Percentiles rank a stretch among this genome's conserved stretches.
Evolutionary conservation across 1,139 yeast genomes (phyloP).

Genomic region (Pichia sp.): DNA sequence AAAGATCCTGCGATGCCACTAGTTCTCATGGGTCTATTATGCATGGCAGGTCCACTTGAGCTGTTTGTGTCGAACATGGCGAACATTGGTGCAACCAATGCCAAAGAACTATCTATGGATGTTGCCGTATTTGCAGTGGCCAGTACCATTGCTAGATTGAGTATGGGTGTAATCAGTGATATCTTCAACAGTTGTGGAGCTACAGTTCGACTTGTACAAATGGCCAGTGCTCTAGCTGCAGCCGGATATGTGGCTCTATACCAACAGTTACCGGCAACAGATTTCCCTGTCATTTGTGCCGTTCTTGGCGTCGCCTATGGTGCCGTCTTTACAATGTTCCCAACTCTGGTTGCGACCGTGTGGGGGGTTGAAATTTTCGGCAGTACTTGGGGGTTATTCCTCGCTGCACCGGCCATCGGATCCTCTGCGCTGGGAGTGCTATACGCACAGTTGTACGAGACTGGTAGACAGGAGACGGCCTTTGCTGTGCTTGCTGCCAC

Average conservation of each 20-base stretch:
- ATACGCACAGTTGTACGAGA: slow-evolving; percentile 44
- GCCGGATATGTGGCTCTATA: too few species aligned
- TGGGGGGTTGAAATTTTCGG: slow-evolving; percentile 94
- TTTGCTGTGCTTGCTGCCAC: too few species aligned
- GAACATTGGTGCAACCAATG: slow-evolving; percentile 31
- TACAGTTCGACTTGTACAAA: too few species aligned
- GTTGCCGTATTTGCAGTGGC: slow-evolving; percentile 48
- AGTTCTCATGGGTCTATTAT: slow-evolving; percentile 53
- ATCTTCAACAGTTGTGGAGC: too few species aligned
- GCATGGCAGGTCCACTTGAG: slow-evolving; percentile 81
- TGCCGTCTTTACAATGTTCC: slow-evolving; percentile 75
- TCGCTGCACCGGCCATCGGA: slow-evolving; percentile 89
- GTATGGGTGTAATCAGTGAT: slow-evolving; percentile 65
- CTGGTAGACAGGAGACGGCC: neutral
- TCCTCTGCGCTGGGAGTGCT: slow-evolving; percentile 61
- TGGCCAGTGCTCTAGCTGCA: too few species aligned
- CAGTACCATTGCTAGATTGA: slow-evolving; percentile 58
- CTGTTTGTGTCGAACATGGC: slow-evolving; percentile 85
- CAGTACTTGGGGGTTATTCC: slow-evolving; percentile 87
- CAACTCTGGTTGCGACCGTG: slow-evolving; percentile 70
- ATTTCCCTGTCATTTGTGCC: too few species aligned
- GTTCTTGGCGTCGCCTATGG: slow-evolving; percentile 75
- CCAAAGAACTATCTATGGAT: slow-evolving; percentile 33
- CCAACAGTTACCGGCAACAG: too few species aligned
- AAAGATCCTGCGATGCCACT: slow-evolving; percentile 61